phyloP scores from a whole-genome alignment of 441 rosid genomes.

The Mallotus repandus region DNA sequence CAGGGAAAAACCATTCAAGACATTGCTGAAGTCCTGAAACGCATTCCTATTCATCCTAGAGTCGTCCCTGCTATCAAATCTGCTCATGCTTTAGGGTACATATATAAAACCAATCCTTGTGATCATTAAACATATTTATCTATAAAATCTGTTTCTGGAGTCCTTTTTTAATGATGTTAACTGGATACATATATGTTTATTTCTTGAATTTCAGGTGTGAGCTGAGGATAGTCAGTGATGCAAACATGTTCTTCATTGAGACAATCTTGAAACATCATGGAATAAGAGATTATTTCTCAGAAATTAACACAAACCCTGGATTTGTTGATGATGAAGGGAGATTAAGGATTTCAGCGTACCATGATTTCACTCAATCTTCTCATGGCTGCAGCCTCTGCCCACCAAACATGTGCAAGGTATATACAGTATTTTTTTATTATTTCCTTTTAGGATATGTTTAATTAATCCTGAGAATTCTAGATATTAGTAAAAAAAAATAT shows the following conservation, averaged over 20 bases:
- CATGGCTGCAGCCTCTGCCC: conserved; percentile 68
- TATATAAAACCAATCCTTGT: neutral
- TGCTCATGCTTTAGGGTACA: conserved; percentile 42
- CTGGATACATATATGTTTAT: neutral
- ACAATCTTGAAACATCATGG: conserved; percentile 64
- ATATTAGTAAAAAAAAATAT: neutral
- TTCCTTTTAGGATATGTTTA: too few relatives aligned
- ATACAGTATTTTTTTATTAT: too few relatives aligned
- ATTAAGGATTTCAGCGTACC: conserved; percentile 55
- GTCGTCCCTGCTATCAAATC: conserved; percentile 58
- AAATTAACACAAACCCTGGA: conserved; percentile 67
- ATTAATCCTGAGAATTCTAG: neutral
- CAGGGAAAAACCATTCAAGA: conserved; percentile 45
- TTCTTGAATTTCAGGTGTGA: conserved; percentile 49
- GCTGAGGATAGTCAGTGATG: conserved; percentile 79
- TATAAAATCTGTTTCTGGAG: neutral
- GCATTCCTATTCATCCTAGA: conserved; percentile 56
- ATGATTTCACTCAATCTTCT: conserved; percentile 46
- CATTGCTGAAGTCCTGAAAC: conserved; percentile 41
- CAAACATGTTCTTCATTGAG: conserved; percentile 77
- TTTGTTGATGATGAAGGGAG: conserved; percentile 53
- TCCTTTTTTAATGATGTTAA: neutral
- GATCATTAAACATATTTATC: neutral
- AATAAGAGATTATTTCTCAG: conserved; percentile 53
- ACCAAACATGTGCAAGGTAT: conserved; percentile 58